phyloP scores from a whole-genome alignment of 2,329 filamentous ascomycete genomes.

The Monilinia aucupariae region DNA sequence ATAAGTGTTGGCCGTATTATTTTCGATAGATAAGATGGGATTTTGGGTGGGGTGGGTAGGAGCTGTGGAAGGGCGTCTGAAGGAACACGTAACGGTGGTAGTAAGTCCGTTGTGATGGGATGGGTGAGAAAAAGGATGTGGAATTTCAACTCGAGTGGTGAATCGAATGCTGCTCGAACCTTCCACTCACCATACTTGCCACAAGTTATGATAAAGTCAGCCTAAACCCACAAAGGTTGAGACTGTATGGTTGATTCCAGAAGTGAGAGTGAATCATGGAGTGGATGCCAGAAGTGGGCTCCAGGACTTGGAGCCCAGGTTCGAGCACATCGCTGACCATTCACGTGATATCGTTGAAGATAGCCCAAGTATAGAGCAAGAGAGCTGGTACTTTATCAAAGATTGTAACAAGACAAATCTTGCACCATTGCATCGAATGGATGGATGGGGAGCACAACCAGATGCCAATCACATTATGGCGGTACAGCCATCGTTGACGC shows the following conservation, averaged over 20 bases:
- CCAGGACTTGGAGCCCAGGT: rapidly evolving
- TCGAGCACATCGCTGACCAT: rapidly evolving
- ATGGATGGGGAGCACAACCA: neutral
- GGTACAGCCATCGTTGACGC: neutral
- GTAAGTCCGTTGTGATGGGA: neutral
- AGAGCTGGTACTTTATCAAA: neutral
- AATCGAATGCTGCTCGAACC: neutral
- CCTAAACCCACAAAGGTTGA: too few species aligned
- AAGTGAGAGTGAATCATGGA: neutral
- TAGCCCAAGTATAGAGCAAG: neutral
- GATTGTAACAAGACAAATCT: neutral
- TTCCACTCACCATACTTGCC: neutral
- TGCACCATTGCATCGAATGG: neutral
- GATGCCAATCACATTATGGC: too few species aligned
- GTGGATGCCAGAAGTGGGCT: neutral
- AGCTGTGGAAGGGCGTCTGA: too few species aligned
- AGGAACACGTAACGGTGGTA: neutral
- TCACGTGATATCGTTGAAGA: neutral
- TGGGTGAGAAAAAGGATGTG: neutral
- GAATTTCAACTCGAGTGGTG: neutral
- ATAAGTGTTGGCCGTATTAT: neutral
- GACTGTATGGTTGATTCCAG: too few species aligned
- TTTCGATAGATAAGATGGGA: neutral
- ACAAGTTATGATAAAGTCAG: neutral
- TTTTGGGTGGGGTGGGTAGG: too few species aligned